Base-by-base conservation (phyloP, 1,284 basidiomycete genomes). In the Ganoderma leucocontextum region DNA sequence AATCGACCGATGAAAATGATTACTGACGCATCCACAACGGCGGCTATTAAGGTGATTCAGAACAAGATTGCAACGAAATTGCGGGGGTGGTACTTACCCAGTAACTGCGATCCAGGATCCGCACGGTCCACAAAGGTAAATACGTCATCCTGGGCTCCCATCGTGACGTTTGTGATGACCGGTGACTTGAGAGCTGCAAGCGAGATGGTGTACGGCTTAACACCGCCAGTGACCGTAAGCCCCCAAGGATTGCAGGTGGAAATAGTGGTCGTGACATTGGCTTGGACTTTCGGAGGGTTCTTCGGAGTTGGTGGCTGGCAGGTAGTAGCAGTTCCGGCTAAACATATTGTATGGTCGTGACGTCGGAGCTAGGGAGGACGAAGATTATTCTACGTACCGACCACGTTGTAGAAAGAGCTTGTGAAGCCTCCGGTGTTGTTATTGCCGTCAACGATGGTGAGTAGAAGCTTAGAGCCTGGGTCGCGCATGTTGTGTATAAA, bases 51-150 rank as follows among this genome's bases (percentile, higher is more conserved):
- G 22, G n/a, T 52, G 10, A 8, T 62, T 64, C 57, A 58, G 60
- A 19, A 29, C 12, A 25, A 17, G 25, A 7, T 38, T 17, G 29
- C 15, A 47, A 57, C 42, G 9, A 39, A 25, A 42, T 29, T 29
- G 58, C 36, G 38, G 15, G 13, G 19, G 12, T 9, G 17, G 19
- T 8, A 77, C 85, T 68, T 72, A 87, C 86, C 85, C 47, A 87
- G 72, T 29, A 88, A 70, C 57, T 78, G 73, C 2, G 70, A 70
- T 2, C 70, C 72, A 4, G 86, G 82, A 64, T 81, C 77, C 2
- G 83, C 86, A 38, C 85, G 80, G 70, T 87, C 82, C 65, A 85
- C 83, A 70, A 80, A 89, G 5, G 83, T 85, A 69, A 83, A 84
- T 0, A 76, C 76, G 70, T 87, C 81, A 64, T 84, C 81, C 7